Evolutionary conservation across 2,329 filamentous ascomycete species (phyloP).

Genomic region (Penicillium freii): DNA sequence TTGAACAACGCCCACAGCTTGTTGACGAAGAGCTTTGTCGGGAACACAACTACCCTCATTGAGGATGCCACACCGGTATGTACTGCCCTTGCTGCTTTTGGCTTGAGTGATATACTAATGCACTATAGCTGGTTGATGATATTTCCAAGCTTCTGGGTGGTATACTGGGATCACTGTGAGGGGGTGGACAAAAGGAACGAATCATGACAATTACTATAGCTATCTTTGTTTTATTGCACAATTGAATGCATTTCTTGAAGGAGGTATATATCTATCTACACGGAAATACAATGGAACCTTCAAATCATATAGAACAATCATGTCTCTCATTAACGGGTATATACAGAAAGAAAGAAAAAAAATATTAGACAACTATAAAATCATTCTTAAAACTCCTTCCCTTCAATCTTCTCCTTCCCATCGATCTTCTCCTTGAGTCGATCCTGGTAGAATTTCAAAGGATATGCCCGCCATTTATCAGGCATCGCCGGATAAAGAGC

Average conservation of each 20-base stretch:
- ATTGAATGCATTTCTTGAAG: neutral
- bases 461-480: slow-evolving; percentile 30
- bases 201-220: slow-evolving; percentile 2
- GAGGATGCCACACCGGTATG: slow-evolving; percentile 36
- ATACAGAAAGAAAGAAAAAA: neutral
- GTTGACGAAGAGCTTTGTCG: slow-evolving; percentile 29
- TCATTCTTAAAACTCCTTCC: slow-evolving; percentile 9
- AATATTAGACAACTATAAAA: neutral
- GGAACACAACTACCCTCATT: slow-evolving; percentile 32
- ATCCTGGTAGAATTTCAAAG: slow-evolving; percentile 33
- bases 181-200: slow-evolving; percentile 1
- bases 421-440: slow-evolving; percentile 30
- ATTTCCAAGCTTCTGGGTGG: slow-evolving; percentile 31
- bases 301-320: neutral
- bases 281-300: too few species aligned
- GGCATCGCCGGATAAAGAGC: slow-evolving; percentile 37
- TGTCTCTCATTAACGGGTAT: slow-evolving; percentile 9
- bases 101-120: neutral
- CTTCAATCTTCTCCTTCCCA: slow-evolving; percentile 27
- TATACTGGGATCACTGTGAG: slow-evolving; percentile 23
- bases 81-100: neutral
- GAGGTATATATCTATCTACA: slow-evolving; percentile 17
- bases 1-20: slow-evolving; percentile 27
- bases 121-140: slow-evolving; percentile 29
- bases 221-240: neutral